Percentiles rank a stretch among this genome's conserved stretches.
Evolutionary conservation across 352 stramenopile species (phyloP).

Genomic region (Aphanomyces cochlioides): DNA sequence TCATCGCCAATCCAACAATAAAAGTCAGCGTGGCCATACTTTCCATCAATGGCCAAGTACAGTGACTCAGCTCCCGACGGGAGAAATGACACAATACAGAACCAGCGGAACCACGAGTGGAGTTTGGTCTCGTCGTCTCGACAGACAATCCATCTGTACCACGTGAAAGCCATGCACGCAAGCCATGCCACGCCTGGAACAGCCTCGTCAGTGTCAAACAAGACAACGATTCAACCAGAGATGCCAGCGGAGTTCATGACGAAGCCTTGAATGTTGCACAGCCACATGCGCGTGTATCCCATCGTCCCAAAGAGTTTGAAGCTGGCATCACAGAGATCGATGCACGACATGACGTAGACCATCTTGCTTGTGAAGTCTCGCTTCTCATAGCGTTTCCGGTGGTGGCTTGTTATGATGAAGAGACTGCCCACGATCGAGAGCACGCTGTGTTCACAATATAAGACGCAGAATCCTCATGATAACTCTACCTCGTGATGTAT

Average conservation of each 20-base stretch:
- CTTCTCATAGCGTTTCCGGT: not conserved
- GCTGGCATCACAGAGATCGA: constrained; percentile 51
- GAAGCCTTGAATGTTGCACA: constrained; percentile 54
- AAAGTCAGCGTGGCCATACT: constrained; percentile 24
- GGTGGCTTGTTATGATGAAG: constrained; percentile 8
- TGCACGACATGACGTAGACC: constrained; percentile 63
- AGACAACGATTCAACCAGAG: constrained; percentile 32
- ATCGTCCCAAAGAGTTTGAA: constrained; percentile 33
- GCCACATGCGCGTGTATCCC: constrained; percentile 19
- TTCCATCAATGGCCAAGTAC: constrained; percentile 36
- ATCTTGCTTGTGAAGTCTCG: constrained; percentile 64
- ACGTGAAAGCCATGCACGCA: constrained; percentile 78
- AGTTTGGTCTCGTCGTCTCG: constrained; percentile 65
- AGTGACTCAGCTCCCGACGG: constrained; percentile 47
- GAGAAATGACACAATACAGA: constrained; percentile 49
- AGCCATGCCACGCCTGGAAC: constrained; percentile 24
- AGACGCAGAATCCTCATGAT: not conserved
- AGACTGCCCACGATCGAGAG: not conserved
- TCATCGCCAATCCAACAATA: constrained; percentile 27
- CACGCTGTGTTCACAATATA: not conserved
- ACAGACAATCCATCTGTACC: constrained; percentile 74
- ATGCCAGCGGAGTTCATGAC: constrained; percentile 56
- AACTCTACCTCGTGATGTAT: not conserved
- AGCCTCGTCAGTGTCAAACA: not conserved
- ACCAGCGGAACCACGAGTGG: constrained; percentile 53